Evolutionary conservation across 2,329 filamentous ascomycete species (phyloP).

Genomic region (Penicillium sp.): DNA sequence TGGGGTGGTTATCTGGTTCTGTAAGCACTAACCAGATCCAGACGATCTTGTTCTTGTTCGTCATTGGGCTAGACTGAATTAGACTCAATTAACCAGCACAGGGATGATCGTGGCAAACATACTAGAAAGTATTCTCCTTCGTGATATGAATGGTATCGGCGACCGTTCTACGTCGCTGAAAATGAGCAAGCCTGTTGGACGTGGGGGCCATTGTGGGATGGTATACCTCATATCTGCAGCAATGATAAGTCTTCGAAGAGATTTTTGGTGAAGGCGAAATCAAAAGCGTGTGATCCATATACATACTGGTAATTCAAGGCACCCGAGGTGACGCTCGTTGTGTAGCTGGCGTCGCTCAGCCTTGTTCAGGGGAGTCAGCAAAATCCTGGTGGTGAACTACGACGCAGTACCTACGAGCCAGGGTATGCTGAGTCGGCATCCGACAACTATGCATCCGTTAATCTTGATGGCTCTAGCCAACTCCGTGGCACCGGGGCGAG

Average conservation of each 20-base stretch:
- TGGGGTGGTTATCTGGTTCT: neutral
- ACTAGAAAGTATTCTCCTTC: constrained; percentile 33
- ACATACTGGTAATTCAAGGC: constrained; percentile 33
- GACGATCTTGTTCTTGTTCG: constrained; percentile 36
- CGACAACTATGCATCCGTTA: constrained; percentile 15
- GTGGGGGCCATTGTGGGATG: too few species aligned
- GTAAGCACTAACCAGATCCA: constrained; percentile 30
- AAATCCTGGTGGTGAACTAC: neutral
- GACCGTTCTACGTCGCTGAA: constrained; percentile 32
- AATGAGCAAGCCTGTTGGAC: constrained; percentile 6
- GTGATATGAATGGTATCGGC: constrained; percentile 34
- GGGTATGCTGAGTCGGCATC: constrained; percentile 29
- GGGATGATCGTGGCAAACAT: constrained; percentile 4
- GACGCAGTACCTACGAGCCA: constrained; percentile 25
- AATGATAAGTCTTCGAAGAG: constrained; percentile 3
- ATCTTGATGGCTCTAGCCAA: neutral
- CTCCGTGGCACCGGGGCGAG: neutral
- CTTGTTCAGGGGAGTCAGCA: constrained; percentile 15
- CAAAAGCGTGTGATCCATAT: neutral
- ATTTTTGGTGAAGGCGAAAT: neutral
- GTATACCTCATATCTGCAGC: constrained; percentile 32
- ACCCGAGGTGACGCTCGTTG: constrained; percentile 32
- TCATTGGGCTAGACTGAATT: constrained; percentile 29
- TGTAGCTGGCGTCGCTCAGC: constrained; percentile 29
- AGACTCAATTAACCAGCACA: neutral